These are phyloP conservation scores for Cenchrus americanus DNA, from an alignment of 176 grass and related monocot genomes.

Conservation along the genomic window DNA sequence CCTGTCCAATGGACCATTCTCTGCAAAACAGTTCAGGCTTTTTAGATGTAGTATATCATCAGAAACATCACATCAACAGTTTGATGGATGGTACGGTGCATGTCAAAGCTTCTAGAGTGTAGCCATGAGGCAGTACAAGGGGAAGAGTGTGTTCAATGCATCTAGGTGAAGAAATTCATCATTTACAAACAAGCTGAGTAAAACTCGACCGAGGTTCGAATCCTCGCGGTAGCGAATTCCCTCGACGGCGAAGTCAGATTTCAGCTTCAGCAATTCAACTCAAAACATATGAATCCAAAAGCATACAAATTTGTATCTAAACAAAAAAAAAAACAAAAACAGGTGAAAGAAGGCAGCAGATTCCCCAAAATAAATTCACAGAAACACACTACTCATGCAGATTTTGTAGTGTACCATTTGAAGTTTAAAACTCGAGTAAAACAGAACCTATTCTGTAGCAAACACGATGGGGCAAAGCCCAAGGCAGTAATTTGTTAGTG, in stretches of 20 bases:
- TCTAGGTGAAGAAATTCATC: not conserved
- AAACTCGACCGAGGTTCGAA: too few relatives aligned
- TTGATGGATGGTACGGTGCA: conserved; percentile 23
- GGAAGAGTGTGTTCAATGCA: not conserved
- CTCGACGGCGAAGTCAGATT: too few relatives aligned
- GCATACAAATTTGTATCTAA: conserved; percentile 23
- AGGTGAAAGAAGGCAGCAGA: conserved; percentile 21
- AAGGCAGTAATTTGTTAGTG: conserved; percentile 66
- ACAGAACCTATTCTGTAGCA: conserved; percentile 42
- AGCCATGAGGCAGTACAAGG: conserved; percentile 16
- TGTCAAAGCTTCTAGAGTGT: conserved; percentile 13
- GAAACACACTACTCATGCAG: conserved; percentile 12
- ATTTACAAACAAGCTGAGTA: not conserved
- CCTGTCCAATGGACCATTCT: conserved; percentile 37
- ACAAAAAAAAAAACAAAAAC: conserved; percentile 26
- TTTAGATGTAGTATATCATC: conserved; percentile 18
- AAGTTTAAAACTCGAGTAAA: conserved; percentile 62
- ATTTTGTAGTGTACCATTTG: conserved; percentile 38
- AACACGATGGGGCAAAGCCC: conserved; percentile 58
- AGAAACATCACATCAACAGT: conserved; percentile 27
- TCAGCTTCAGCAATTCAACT: conserved; percentile 2
- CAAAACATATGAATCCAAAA: conserved; percentile 22
- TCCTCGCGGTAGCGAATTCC: too few relatives aligned
- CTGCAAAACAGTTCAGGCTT: conserved; percentile 33
- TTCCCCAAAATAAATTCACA: conserved; percentile 42